Percentiles rank a stretch among this genome's conserved stretches.
These are phyloP conservation scores for Ogataea chonburiensis DNA, from an alignment of 805 yeast species.

Conservation along the genomic window DNA sequence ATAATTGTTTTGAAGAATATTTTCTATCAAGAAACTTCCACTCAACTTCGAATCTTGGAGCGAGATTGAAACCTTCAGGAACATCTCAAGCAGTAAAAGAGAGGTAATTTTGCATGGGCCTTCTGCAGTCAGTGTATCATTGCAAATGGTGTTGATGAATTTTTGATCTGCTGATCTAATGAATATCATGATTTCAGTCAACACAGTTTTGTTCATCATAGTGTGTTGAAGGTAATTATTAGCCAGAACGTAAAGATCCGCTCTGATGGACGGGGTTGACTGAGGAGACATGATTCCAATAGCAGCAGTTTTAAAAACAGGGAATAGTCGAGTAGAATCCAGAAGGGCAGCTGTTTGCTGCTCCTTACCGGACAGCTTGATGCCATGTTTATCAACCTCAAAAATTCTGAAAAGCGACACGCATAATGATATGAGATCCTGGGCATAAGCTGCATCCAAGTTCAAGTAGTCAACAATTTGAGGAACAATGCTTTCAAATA, in stretches of 20 bases:
- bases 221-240: conserved; percentile 61
- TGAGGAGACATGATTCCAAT: conserved; percentile 70
- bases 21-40: conserved; percentile 56
- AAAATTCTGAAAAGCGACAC: conserved; percentile 67
- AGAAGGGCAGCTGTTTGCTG: conserved; percentile 34
- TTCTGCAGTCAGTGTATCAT: conserved; percentile 78
- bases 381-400: conserved; percentile 40
- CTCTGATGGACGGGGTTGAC: conserved; percentile 64
- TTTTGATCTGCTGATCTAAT: conserved; percentile 59
- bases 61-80: conserved; percentile 40
- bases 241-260: conserved; percentile 75
- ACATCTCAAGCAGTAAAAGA: conserved; percentile 62
- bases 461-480: conserved; percentile 74
- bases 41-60: conserved; percentile 54
- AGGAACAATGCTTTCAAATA: conserved; percentile 74
- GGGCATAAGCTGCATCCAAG: conserved; percentile 62
- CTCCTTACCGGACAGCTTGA: conserved; percentile 29
- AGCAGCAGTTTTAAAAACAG: conserved; percentile 71
- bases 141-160: conserved; percentile 62
- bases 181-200: conserved; percentile 50
- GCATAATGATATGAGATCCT: conserved; percentile 72
- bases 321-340: conserved; percentile 55
- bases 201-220: conserved; percentile 39
- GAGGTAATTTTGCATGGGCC: conserved; percentile 76
- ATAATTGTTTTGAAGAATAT: conserved; percentile 63